Evolutionary conservation across 116 monocot genomes (phyloP).

Genomic region (Trichopus zeylanicus): DNA sequence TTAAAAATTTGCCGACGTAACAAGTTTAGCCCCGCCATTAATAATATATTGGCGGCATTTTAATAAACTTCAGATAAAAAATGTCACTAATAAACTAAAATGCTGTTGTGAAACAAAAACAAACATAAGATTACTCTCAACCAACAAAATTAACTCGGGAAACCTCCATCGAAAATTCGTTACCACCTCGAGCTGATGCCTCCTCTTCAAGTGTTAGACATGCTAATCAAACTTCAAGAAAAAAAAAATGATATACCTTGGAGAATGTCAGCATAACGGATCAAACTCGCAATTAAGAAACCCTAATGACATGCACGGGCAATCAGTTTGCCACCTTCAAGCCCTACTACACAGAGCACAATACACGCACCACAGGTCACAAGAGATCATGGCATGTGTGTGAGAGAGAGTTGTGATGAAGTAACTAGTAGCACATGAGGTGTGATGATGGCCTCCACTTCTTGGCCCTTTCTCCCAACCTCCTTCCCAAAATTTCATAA

Average conservation of each 20-base stretch:
- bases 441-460: not conserved
- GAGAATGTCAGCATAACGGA: too few species aligned
- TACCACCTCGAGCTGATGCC: too few species aligned
- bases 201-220: not conserved
- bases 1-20: too few species aligned
- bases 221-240: not conserved
- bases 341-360: constrained; percentile 1
- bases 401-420: not conserved
- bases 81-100: too few species aligned
- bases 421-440: too few species aligned
- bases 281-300: not conserved
- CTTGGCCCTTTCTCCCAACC: not conserved
- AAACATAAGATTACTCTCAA: too few species aligned
- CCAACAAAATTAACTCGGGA: too few species aligned
- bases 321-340: not conserved
- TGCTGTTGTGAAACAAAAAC: too few species aligned
- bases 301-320: not conserved
- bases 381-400: not conserved
- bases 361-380: not conserved
- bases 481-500: not conserved
- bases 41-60: too few species aligned
- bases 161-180: too few species aligned
- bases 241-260: not conserved
- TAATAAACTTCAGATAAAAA: too few species aligned
- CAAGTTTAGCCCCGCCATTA: too few species aligned